Base-by-base conservation (phyloP, 352 stramenopile genomes). In the Phytopythium delawarense region DNA sequence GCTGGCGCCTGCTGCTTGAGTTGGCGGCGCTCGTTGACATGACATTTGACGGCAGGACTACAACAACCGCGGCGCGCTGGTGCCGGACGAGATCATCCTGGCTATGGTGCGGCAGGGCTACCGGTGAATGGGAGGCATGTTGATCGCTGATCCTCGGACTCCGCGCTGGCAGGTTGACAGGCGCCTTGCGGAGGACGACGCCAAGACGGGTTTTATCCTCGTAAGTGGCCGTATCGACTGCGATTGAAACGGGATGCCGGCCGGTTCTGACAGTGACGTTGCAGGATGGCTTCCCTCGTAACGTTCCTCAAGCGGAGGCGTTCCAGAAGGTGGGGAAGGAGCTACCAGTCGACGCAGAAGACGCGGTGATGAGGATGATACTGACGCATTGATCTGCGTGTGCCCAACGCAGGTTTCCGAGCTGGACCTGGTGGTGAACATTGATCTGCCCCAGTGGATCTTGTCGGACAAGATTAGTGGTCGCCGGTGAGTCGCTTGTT, bases 381-480 rank as follows among this genome's bases (percentile, higher is more conserved):
- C 21, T 30, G 5, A 30, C 11, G 21, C 16, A 11, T 4, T 51
- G 21, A 18, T 13, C 64, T 75, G 54, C 12, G 48, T 48, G 12
- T n/a, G 25, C 13, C 3, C 13, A 8, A 7, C 18, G 30, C 37
- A 80, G 67, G 75, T 94, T 37, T 72, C 74, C 8, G 68, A 81
- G 34, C 71, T 96, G 23, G 87, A 96, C 63, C 67, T 92, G 30
- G 87, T 96, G 45, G 76, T 96, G 45, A 96, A 97, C 72, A 93
- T 97, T 53, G 84, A 93, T 55, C 59, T 97, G 57, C 85, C 87
- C 1, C 74, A 96, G 64, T 93, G 88, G 82, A 95, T 96, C 45
- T 75, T 97, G 32, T 67, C 80, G 7, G 89, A 96, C 57, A 97
- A 97, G 69, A 92, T 97, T 64, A 93, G 88, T 50, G 90, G 90